These are phyloP conservation scores for Paecilomyces variotii DNA, from an alignment of 2,329 filamentous ascomycete genomes.

Conservation along the genomic window DNA sequence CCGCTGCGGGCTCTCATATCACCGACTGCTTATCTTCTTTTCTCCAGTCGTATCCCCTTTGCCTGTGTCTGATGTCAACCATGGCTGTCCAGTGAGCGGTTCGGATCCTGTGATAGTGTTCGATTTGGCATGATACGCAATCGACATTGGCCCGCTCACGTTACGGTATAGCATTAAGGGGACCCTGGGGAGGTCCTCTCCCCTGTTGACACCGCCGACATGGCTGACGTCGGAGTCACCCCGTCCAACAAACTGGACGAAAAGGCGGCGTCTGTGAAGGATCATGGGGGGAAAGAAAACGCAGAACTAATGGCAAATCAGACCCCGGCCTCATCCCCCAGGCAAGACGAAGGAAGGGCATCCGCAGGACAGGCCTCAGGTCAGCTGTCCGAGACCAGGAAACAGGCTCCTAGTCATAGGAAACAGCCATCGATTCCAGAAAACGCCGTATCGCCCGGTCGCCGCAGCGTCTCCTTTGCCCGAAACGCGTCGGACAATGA, in stretches of 20 bases:
- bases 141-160: not conserved
- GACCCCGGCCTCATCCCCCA: not conserved
- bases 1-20: not conserved
- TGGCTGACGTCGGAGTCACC: not conserved
- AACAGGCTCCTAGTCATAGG: conserved; percentile 14
- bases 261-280: not conserved
- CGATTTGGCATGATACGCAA: not conserved
- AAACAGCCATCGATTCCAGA: conserved; percentile 17
- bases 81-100: not conserved
- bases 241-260: not conserved
- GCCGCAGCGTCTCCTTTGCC: conserved; percentile 70
- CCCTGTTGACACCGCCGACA: not conserved
- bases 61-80: not conserved
- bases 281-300: not conserved
- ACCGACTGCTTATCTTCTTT: not conserved
- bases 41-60: not conserved
- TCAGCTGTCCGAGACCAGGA: conserved; percentile 15
- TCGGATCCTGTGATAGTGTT: not conserved
- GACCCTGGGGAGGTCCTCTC: not conserved
- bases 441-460: conserved; percentile 35
- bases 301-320: not conserved
- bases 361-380: conserved; percentile 16
- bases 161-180: not conserved
- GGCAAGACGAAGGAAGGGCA: conserved; percentile 11
- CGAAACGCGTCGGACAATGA: conserved; percentile 46